A percentile compares a stretch with the other conserved stretches of the same genome.
Evolutionary conservation across 208 protist species (phyloP).

Genomic region (Leishmania guyanensis): DNA sequence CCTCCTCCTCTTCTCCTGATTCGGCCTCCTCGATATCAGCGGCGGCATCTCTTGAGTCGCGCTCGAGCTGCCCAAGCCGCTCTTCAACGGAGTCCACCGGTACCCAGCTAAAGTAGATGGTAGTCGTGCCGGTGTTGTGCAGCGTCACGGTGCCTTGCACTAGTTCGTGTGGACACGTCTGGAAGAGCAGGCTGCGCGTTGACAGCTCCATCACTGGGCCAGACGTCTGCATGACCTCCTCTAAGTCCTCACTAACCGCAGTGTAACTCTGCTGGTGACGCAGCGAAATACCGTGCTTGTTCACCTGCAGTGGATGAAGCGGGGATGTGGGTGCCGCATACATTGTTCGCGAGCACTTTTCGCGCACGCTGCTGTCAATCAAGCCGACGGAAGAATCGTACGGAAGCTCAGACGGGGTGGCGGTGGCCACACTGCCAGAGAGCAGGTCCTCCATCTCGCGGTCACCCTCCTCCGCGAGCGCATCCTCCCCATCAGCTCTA

Average conservation of each 20-base stretch:
- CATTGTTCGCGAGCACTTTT: background rate
- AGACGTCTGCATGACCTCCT: constrained; percentile 1
- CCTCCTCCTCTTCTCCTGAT: background rate
- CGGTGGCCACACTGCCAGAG: constrained; percentile 4
- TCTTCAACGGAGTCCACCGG: constrained; percentile 44
- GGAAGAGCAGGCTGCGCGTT: constrained; percentile 57
- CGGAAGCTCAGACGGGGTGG: background rate
- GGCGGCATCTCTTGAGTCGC: background rate
- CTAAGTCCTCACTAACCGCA: constrained; percentile 8
- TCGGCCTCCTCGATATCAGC: background rate
- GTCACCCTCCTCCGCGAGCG: background rate
- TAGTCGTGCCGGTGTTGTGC: constrained; percentile 64
- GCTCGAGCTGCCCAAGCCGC: constrained; percentile 7
- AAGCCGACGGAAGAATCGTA: background rate
- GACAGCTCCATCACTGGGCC: constrained; percentile 60
- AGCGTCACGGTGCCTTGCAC: constrained; percentile 56
- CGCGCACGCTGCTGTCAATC: background rate
- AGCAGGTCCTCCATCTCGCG: background rate
- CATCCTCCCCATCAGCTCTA: background rate
- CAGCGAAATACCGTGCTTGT: background rate
- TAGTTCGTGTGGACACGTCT: constrained; percentile 53
- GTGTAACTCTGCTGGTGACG: background rate
- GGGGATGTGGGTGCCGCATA: background rate
- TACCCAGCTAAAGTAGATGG: constrained; percentile 85
- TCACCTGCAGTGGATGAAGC: constrained; percentile 26